These are phyloP conservation scores for Suhomyces sp. DNA, from an alignment of 805 yeast species.

Conservation along the genomic window DNA sequence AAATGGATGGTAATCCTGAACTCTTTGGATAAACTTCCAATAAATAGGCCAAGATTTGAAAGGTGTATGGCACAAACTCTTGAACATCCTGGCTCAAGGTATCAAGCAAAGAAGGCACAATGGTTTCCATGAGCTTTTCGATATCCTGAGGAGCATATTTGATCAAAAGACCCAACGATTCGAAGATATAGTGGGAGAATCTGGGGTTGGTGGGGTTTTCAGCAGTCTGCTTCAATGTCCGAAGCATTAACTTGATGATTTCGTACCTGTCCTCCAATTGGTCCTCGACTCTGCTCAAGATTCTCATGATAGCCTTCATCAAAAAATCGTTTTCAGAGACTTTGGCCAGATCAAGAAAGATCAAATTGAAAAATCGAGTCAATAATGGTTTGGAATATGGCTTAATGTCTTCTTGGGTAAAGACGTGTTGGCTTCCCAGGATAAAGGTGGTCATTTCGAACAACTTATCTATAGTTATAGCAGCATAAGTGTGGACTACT, in stretches of 20 bases:
- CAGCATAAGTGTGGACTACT: constrained; percentile 89
- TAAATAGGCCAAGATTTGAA: constrained; percentile 82
- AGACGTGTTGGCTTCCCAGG: constrained; percentile 55
- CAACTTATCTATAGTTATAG: constrained; percentile 87
- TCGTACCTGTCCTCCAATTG: constrained; percentile 41
- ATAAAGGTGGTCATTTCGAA: constrained; percentile 65
- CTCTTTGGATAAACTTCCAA: constrained; percentile 57
- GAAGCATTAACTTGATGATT: constrained; percentile 60
- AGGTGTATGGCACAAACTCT: constrained; percentile 89
- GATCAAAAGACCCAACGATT: constrained; percentile 75
- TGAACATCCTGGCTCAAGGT: constrained; percentile 82
- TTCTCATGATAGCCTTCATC: constrained; percentile 85
- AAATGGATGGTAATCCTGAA: constrained; percentile 58
- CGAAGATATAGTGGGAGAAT: constrained; percentile 88
- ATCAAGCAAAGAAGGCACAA: constrained; percentile 64
- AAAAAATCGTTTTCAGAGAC: constrained; percentile 92
- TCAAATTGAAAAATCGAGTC: constrained; percentile 61
- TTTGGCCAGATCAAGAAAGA: constrained; percentile 72
- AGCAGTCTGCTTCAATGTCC: constrained; percentile 66
- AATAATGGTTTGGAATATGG: constrained; percentile 58
- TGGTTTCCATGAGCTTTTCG: constrained; percentile 41
- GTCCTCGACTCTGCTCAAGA: constrained; percentile 69
- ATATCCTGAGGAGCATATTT: constrained; percentile 41
- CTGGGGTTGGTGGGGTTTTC: constrained; percentile 94
- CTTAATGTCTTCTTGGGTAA: constrained; percentile 69